Percentiles rank a stretch among this genome's conserved stretches.
Evolutionary conservation across 2,329 filamentous ascomycete genomes (phyloP).

Genomic region (Tolypocladium album): DNA sequence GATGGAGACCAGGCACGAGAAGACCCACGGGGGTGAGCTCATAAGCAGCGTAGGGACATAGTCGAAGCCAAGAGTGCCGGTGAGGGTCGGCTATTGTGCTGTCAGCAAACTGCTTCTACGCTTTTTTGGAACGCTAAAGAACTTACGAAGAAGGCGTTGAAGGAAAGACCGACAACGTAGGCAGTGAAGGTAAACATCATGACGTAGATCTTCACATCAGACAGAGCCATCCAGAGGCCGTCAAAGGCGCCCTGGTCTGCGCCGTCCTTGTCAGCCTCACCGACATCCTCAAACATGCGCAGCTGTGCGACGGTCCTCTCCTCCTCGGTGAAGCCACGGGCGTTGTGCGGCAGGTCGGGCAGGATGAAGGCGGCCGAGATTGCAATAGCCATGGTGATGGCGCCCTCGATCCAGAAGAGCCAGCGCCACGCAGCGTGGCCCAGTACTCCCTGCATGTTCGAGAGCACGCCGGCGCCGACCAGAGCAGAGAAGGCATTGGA

Average conservation of each 20-base stretch:
- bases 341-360: conserved; percentile 45
- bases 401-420: conserved; percentile 51
- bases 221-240: conserved; percentile 47
- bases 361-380: conserved; percentile 35
- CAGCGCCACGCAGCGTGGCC: conserved; percentile 49
- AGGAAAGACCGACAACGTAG: conserved; percentile 47
- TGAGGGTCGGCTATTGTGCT: conserved; percentile 32
- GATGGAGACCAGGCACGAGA: conserved; percentile 46
- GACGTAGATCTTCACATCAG: conserved; percentile 51
- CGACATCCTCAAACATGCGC: conserved; percentile 46
- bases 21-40: conserved; percentile 48
- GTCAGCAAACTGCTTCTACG: not conserved
- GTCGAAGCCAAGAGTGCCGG: conserved; percentile 39
- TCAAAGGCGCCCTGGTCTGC: conserved; percentile 37
- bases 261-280: conserved; percentile 42
- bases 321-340: conserved; percentile 46
- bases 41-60: conserved; percentile 44
- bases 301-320: conserved; percentile 44
- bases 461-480: conserved; percentile 47
- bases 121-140: too few species aligned
- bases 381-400: conserved; percentile 37
- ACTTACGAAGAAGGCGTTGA: conserved; percentile 47
- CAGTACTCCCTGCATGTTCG: conserved; percentile 43
- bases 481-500: conserved; percentile 50
- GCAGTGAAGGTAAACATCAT: conserved; percentile 53